Evolutionary conservation across 1,284 basidiomycete genomes (phyloP).

Genomic region (Hypsizygus ulmarius): DNA sequence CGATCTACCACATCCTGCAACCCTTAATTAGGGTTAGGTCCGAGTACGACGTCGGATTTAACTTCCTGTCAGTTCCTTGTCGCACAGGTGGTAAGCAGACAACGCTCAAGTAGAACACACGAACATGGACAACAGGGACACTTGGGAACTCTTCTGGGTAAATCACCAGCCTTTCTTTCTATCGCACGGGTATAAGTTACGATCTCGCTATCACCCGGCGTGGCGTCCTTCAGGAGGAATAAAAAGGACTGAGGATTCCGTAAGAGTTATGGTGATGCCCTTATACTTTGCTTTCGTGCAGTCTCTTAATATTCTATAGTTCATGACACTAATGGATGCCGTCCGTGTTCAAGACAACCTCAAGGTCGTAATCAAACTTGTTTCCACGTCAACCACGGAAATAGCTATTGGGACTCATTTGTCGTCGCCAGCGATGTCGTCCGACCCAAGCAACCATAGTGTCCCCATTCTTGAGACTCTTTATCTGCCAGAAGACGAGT

Average conservation of each 20-base stretch:
- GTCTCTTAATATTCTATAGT: not conserved
- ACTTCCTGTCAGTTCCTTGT: no score
- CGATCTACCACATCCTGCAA: no score
- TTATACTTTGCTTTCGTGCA: not conserved
- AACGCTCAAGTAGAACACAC: no score
- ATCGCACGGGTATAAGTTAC: conserved; percentile 1
- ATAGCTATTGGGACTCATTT: conserved; percentile 3
- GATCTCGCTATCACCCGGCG: conserved; percentile 5
- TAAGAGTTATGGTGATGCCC: not conserved
- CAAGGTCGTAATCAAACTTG: conserved; percentile 11
- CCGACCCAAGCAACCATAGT: conserved; percentile 10
- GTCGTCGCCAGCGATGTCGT: not conserved
- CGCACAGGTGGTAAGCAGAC: no score
- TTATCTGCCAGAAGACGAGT: conserved; percentile 2
- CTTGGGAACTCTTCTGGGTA: conserved; percentile 1
- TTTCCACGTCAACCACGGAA: conserved; percentile 5
- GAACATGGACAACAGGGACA: no score
- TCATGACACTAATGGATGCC: conserved; percentile 2
- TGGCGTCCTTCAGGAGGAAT: conserved; percentile 3
- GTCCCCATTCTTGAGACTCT: conserved; percentile 12
- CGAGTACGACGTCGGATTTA: no score
- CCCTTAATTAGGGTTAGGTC: no score
- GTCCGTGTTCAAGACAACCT: conserved; percentile 8
- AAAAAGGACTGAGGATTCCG: not conserved
- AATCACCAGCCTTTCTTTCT: conserved; percentile 3